A percentile compares a stretch with the other conserved stretches of the same genome.
These are phyloP conservation scores for Pleurotus tuber-regium DNA, from an alignment of 768 basidiomycete species.

Conservation along the genomic window DNA sequence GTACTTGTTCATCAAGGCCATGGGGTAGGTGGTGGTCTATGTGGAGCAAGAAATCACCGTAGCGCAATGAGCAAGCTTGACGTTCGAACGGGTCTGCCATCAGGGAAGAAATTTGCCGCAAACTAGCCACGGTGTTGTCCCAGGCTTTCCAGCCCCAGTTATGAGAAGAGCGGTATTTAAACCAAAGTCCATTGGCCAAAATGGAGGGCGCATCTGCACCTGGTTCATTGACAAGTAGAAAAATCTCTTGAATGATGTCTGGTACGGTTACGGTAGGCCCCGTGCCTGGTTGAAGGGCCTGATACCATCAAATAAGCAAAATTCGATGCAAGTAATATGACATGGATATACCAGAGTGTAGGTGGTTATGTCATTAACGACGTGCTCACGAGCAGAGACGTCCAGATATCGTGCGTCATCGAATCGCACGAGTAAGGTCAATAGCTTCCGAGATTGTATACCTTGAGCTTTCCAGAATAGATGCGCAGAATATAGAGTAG, in stretches of 20 bases:
- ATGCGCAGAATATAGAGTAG: conserved; percentile 60
- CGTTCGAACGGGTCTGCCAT: conserved; percentile 42
- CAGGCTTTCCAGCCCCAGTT: conserved; percentile 84
- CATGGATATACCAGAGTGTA: conserved; percentile 56
- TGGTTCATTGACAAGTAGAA: conserved; percentile 58
- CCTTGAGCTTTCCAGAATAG: conserved; percentile 63
- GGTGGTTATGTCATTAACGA: conserved; percentile 55
- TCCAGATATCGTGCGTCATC: conserved; percentile 60
- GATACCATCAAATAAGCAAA: not conserved
- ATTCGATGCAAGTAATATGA: not conserved
- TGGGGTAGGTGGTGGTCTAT: conserved; percentile 75
- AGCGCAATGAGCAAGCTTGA: conserved; percentile 56
- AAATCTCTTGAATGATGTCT: conserved; percentile 58
- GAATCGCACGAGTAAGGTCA: conserved; percentile 63
- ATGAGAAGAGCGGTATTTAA: conserved; percentile 68
- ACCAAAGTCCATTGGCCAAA: conserved; percentile 79
- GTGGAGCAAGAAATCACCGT: conserved; percentile 67
- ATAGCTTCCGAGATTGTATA: conserved; percentile 59
- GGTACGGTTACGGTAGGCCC: conserved; percentile 40
- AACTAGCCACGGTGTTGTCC: conserved; percentile 76
- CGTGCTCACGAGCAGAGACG: conserved; percentile 51
- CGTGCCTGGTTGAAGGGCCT: conserved; percentile 49
- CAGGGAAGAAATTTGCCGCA: conserved; percentile 71
- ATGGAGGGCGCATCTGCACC: conserved; percentile 61
- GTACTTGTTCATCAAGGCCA: conserved; percentile 68